A percentile compares a stretch with the other conserved stretches of the same genome.
Evolutionary conservation across 2,329 filamentous ascomycete genomes (phyloP).

Genomic region (Colletotrichum filicis): DNA sequence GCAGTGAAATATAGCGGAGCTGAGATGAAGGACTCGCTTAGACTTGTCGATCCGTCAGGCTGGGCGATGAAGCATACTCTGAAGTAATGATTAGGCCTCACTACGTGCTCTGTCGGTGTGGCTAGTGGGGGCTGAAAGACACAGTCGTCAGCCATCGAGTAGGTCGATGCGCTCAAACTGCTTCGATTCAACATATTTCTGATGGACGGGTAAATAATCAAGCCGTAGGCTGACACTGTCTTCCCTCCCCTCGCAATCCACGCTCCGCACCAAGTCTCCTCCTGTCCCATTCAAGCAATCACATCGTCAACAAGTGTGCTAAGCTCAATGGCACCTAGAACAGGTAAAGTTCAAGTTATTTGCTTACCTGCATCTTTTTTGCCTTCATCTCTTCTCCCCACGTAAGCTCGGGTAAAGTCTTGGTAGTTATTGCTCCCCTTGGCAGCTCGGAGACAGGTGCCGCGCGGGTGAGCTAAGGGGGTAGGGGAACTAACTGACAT

Average conservation of each 20-base stretch:
- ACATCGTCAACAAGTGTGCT: constrained; percentile 5
- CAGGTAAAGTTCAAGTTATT: neutral
- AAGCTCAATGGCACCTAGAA: constrained; percentile 5
- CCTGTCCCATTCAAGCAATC: constrained; percentile 9
- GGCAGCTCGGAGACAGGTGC: constrained; percentile 14
- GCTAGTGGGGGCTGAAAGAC: neutral
- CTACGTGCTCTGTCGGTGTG: neutral
- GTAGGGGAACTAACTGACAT: neutral
- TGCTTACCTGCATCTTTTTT: constrained; percentile 13
- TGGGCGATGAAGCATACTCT: constrained; percentile 5
- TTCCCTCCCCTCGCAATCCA: neutral
- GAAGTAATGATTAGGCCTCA: neutral
- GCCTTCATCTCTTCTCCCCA: neutral
- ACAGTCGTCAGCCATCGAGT: neutral
- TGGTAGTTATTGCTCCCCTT: constrained; percentile 9
- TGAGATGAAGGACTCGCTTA: neutral
- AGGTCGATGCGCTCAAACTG: neutral
- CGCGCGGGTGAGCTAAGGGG: constrained; percentile 5
- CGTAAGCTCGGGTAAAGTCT: constrained; percentile 27
- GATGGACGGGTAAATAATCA: neutral
- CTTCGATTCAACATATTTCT: neutral
- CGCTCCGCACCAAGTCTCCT: neutral
- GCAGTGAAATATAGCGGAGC: no score
- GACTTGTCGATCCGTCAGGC: constrained; percentile 7
- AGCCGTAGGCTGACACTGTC: neutral